Conservation (phyloP, 345 rosid species). For the Litchi chinensis region DNA sequence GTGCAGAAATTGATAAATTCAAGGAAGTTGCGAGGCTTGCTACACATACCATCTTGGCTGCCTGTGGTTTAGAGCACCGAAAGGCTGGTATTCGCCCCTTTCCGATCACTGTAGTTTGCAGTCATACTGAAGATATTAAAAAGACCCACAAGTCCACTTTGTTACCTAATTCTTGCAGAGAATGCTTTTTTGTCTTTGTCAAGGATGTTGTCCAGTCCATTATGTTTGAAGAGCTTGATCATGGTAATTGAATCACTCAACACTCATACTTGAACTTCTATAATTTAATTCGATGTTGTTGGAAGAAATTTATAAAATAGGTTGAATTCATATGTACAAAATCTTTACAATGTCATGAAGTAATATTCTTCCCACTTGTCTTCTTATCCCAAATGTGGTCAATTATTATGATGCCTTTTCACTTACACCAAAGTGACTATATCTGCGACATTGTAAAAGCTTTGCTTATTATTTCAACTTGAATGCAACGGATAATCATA, state of each 20-base stretch:
- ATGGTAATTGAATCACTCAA: no score
- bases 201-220: conserved; percentile 41
- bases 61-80: conserved; percentile 47
- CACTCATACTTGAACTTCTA: no score
- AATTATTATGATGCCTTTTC: not conserved
- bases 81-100: conserved; percentile 21
- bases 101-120: conserved; percentile 29
- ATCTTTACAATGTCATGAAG: not conserved
- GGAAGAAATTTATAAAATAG: not conserved
- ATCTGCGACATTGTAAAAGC: not conserved
- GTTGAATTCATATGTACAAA: no score
- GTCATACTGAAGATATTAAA: conserved; percentile 29
- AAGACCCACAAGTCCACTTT: conserved; percentile 27
- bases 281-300: not conserved
- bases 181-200: conserved; percentile 48
- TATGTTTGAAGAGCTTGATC: conserved; percentile 10
- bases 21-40: conserved; percentile 55
- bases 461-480: not conserved
- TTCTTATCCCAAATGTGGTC: not conserved
- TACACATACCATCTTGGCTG: conserved; percentile 55
- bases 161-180: conserved; percentile 50
- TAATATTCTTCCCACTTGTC: not conserved
- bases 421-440: no score
- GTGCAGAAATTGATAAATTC: conserved; percentile 45
- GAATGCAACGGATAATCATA: not conserved